Conservation (phyloP, 257 asterid species). For the Schizonepeta tenuifolia region DNA sequence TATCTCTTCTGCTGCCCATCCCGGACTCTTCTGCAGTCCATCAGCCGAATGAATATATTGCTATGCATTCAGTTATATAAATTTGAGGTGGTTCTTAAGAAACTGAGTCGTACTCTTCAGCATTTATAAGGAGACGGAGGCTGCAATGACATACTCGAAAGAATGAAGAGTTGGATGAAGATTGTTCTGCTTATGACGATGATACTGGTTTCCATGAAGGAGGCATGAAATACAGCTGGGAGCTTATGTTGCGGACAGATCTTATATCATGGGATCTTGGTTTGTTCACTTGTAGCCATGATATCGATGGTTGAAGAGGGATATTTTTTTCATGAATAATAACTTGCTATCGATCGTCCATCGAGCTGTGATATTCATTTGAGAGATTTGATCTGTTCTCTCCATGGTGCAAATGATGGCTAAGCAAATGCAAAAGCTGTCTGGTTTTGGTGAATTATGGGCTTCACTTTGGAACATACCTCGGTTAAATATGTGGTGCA, state of each 20-base stretch:
- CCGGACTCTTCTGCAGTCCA: not conserved
- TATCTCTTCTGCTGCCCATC: slow-evolving; percentile 29
- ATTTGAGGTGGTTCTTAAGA: not conserved
- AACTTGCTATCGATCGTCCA: no score
- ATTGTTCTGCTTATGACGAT: not conserved
- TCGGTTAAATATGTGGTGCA: no score
- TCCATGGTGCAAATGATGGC: no score
- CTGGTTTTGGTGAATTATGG: no score
- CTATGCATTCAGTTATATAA: not conserved
- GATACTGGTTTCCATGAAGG: not conserved
- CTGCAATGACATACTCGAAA: not conserved
- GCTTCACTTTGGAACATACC: no score
- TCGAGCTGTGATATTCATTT: no score
- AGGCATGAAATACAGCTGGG: not conserved
- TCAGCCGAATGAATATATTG: not conserved
- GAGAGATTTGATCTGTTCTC: no score
- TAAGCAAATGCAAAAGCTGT: no score
- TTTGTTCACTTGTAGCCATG: not conserved
- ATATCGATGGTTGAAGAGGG: not conserved
- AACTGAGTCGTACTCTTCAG: not conserved
- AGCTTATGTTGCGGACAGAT: no score
- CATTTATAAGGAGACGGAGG: not conserved
- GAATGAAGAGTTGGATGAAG: not conserved
- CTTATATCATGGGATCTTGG: no score
- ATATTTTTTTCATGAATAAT: not conserved